A percentile compares a stretch with the other conserved stretches of the same genome.
phyloP scores from a whole-genome alignment of 139 green algal species.

The Chara braunii region DNA sequence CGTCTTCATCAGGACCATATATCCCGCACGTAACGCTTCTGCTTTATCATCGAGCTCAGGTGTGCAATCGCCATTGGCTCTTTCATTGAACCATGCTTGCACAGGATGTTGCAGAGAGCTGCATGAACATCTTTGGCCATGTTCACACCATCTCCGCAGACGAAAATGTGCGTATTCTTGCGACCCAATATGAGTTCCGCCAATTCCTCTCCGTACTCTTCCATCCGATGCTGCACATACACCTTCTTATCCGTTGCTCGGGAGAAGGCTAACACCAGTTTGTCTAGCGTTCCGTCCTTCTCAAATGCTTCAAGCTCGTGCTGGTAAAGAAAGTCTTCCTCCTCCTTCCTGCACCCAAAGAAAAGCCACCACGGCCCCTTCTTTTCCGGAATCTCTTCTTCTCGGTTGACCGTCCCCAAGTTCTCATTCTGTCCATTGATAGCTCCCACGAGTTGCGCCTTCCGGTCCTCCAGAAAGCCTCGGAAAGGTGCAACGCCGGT shows the following conservation, averaged over 20 bases:
- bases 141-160: constrained; percentile 63
- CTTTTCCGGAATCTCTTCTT: too few relatives aligned
- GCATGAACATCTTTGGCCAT: constrained; percentile 93
- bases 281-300: constrained; percentile 59
- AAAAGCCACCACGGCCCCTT: constrained; percentile 63
- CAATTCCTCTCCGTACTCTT: constrained; percentile 51
- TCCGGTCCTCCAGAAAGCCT: constrained; percentile 71
- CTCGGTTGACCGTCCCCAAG: too few relatives aligned
- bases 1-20: constrained; percentile 72
- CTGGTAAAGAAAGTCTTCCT: constrained; percentile 78
- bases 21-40: constrained; percentile 70
- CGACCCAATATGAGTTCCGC: too few relatives aligned
- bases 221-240: constrained; percentile 89
- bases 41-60: constrained; percentile 56
- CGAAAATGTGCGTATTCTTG: constrained; percentile 6
- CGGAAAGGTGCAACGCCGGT: constrained; percentile 70
- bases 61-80: constrained; percentile 38
- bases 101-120: constrained; percentile 54
- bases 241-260: constrained; percentile 53
- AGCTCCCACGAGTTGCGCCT: constrained; percentile 1
- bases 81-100: constrained; percentile 41
- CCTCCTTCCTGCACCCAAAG: constrained; percentile 69
- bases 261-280: constrained; percentile 71
- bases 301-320: constrained; percentile 63
- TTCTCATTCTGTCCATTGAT: too few relatives aligned